phyloP scores from a whole-genome alignment of 257 asterid species.

The Solanum tarapatanum region DNA sequence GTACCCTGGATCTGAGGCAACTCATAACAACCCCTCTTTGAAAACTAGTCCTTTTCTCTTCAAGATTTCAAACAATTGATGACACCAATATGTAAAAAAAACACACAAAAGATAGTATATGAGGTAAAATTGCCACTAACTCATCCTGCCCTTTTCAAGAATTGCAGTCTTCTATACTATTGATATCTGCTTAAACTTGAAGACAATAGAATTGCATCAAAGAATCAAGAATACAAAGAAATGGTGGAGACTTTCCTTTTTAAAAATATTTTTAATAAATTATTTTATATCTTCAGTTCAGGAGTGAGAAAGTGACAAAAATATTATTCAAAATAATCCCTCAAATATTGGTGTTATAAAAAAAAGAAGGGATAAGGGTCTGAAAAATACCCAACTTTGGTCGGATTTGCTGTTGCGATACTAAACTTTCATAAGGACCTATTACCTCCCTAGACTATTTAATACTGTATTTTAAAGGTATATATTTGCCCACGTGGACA shows the following conservation, averaged over 20 bases:
- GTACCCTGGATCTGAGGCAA: conserved; percentile 96
- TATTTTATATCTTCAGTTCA: not conserved
- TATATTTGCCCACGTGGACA: too few relatives aligned
- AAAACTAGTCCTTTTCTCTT: not conserved
- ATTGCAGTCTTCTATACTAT: not conserved
- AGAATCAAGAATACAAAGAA: conserved; percentile 5
- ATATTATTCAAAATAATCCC: not conserved
- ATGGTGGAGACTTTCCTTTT: not conserved
- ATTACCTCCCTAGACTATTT: too few relatives aligned
- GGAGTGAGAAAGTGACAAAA: not conserved
- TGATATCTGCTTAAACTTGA: not conserved
- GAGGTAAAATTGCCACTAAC: not conserved
- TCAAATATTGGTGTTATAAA: not conserved
- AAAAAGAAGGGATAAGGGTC: too few relatives aligned
- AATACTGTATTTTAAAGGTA: too few relatives aligned
- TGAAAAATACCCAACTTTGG: too few relatives aligned
- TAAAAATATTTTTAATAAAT: not conserved
- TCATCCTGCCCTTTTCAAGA: conserved; percentile 17
- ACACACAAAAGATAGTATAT: not conserved
- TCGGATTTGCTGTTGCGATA: too few relatives aligned
- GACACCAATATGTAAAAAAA: not conserved
- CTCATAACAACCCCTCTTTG: conserved; percentile 11
- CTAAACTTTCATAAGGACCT: too few relatives aligned
- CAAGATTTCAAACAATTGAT: not conserved
- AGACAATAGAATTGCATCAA: not conserved